Base-by-base conservation (phyloP, 2,329 filamentous ascomycete genomes). In the Lachnellula subtilissima region DNA sequence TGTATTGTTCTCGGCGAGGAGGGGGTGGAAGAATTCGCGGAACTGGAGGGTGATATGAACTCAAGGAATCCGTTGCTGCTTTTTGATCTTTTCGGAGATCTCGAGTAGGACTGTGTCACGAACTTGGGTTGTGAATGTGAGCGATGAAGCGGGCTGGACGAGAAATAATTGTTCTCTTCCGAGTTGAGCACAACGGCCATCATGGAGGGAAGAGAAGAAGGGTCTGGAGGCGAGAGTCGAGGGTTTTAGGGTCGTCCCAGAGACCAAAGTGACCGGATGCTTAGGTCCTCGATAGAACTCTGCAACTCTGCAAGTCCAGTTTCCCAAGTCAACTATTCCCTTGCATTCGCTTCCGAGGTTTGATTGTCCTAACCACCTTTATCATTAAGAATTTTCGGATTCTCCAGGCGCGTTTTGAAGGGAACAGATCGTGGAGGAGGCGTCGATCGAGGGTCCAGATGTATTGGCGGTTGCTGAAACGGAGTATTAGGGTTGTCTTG, bases 91-190 rank as follows among this genome's bases (percentile, higher is more conserved):
- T 80, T 72, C 48, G 74, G 74, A 36, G 74, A 75, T 12, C 75
- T 72, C 7, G 79, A 75, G 46, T 76, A 65, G 17, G 81, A 76
- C 55, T 78, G 79, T 8, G 76, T 71, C 58, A 74, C 69, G 53
- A 86, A 83, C 63, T 79, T 82, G 50, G 78, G 75, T 62, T 84
- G 81, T 3, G 83, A 86, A 61, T 84, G 80, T 12, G 83, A 85
- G 57, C 83, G 79, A 61, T 78, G 79, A 63, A 86, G 69, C 23
- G 76, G 70, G 49, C 79, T 75, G 15, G 80, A 72, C 46, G 76
- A 75, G 70, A 85, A 86, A 68, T 80, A 80, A 64, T 74, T 74
- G 61, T 73, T 78, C 65, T 86, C 82, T 65, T 85, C 82, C 15
- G 80, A 66, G 56, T 63, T 68, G 39, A 71, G 62, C 47, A 71